Evolutionary conservation across 2,329 filamentous ascomycete species (phyloP).

Genomic region (Ophiognomonia clavigignenti-juglandacearum): DNA sequence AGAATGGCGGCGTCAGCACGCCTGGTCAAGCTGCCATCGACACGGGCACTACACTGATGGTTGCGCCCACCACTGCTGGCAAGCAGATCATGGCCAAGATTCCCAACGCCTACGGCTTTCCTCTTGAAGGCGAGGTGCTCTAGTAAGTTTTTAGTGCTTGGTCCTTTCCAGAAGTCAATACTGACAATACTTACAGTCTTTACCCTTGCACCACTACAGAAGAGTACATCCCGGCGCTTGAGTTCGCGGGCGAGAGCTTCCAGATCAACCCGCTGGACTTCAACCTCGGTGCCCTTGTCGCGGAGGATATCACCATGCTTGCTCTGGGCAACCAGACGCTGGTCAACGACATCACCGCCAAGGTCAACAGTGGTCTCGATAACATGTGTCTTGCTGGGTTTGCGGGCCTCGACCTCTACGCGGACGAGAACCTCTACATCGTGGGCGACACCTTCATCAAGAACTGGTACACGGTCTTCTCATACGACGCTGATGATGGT

Average conservation of each 20-base stretch:
- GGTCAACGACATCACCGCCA: neutral
- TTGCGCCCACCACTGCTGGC: constrained; percentile 2
- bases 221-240: constrained; percentile 1
- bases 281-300: constrained; percentile 5
- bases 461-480: constrained; percentile 11
- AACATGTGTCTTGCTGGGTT: constrained; percentile 3
- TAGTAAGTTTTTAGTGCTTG: constrained; percentile 7
- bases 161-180: too few relatives aligned
- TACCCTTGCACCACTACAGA: constrained; percentile 7
- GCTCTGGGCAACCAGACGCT: constrained; percentile 8
- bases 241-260: constrained; percentile 8
- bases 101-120: neutral
- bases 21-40: constrained; percentile 9
- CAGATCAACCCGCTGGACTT: constrained; percentile 10
- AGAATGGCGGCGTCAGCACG: constrained; percentile 1
- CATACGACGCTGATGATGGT: constrained; percentile 4
- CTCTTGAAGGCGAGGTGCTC: constrained; percentile 3
- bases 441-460: constrained; percentile 9
- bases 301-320: constrained; percentile 3
- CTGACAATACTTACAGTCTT: too few relatives aligned
- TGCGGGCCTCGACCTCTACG: constrained; percentile 1
- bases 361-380: neutral
- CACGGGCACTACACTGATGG: constrained; percentile 2
- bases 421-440: constrained; percentile 5
- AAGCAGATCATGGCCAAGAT: constrained; percentile 9